These are phyloP conservation scores for Lepiota brunneoincarnata DNA, from an alignment of 768 basidiomycete species.

Conservation along the genomic window DNA sequence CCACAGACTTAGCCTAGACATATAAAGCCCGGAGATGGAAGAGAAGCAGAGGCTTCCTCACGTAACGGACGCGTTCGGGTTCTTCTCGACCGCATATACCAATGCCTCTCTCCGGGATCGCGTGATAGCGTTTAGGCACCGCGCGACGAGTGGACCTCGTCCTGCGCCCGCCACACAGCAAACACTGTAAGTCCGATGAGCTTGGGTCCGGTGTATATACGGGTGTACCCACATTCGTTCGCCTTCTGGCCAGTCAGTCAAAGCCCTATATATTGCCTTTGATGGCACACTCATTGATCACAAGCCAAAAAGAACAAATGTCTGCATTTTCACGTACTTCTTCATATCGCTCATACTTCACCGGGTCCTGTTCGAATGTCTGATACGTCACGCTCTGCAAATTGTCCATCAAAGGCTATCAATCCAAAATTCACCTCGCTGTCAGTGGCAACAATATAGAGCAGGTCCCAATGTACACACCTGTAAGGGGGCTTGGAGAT, in stretches of 20 bases:
- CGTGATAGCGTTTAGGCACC: constrained; percentile 75
- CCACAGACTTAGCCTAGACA: background rate
- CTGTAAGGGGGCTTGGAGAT: constrained; percentile 92
- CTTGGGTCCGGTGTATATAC: background rate
- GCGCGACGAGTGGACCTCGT: constrained; percentile 86
- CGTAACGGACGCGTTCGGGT: constrained; percentile 95
- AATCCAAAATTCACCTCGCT: background rate
- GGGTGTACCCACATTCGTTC: constrained; percentile 55
- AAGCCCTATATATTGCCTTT: constrained; percentile 78
- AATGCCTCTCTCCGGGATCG: constrained; percentile 58
- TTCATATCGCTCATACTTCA: constrained; percentile 95
- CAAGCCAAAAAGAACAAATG: constrained; percentile 6
- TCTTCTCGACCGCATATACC: constrained; percentile 94
- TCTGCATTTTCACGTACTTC: constrained; percentile 47
- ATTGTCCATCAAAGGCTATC: constrained; percentile 95
- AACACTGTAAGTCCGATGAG: constrained; percentile 42
- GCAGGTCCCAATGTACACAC: constrained; percentile 33
- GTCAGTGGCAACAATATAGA: background rate
- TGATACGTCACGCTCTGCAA: constrained; percentile 94
- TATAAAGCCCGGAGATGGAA: constrained; percentile 14
- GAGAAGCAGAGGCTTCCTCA: constrained; percentile 31
- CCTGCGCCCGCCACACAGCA: constrained; percentile 95
- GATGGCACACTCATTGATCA: background rate
- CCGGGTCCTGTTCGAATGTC: constrained; percentile 95
- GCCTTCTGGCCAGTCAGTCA: constrained; percentile 65